A percentile compares a stretch with the other conserved stretches of the same genome.
These are phyloP conservation scores for Priceomyces castillae DNA, from an alignment of 805 yeast species.

Conservation along the genomic window DNA sequence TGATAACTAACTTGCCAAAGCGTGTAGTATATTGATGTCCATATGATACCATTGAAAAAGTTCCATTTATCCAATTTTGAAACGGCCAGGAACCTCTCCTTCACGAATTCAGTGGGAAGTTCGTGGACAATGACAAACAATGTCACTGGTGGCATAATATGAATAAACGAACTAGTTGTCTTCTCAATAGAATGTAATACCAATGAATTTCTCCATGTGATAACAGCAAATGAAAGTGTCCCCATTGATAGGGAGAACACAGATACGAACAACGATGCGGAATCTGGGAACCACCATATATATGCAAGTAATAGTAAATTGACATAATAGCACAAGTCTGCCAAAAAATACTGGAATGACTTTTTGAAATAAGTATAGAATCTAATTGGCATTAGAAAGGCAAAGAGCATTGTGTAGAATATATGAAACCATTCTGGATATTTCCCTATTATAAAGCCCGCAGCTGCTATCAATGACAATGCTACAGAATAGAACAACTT, in stretches of 20 bases:
- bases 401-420: constrained; percentile 61
- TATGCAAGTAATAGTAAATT: constrained; percentile 66
- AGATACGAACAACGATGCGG: constrained; percentile 69
- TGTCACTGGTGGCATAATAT: constrained; percentile 84
- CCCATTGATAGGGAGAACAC: constrained; percentile 89
- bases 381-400: constrained; percentile 76
- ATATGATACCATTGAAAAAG: constrained; percentile 62
- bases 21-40: constrained; percentile 80
- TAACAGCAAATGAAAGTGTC: constrained; percentile 87
- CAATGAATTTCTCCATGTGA: constrained; percentile 92
- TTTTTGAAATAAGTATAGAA: constrained; percentile 76
- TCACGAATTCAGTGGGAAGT: constrained; percentile 49
- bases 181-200: constrained; percentile 91
- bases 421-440: constrained; percentile 76
- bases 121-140: constrained; percentile 85
- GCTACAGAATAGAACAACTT: constrained; percentile 79
- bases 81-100: constrained; percentile 78
- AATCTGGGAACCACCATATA: constrained; percentile 80
- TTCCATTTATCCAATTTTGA: constrained; percentile 64
- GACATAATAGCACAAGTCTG: constrained; percentile 91
- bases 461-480: constrained; percentile 59
- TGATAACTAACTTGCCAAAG: constrained; percentile 91
- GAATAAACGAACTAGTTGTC: constrained; percentile 88
- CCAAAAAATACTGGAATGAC: constrained; percentile 81
- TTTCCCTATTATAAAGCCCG: constrained; percentile 76